phyloP scores from a whole-genome alignment of 179 eudicot species.

The Spinacia oleracea region DNA sequence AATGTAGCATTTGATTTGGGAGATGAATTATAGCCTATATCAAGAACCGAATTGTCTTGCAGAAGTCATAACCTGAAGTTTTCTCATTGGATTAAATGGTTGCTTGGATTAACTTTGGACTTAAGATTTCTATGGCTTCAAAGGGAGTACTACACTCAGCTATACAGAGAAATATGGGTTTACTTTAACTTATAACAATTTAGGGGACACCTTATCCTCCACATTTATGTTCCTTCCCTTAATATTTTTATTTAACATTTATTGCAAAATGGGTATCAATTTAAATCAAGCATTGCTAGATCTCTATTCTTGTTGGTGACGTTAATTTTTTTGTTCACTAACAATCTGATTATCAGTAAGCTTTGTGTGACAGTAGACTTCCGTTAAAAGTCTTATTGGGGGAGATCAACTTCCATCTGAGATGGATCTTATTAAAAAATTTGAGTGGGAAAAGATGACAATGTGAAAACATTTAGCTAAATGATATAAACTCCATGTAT shows the following conservation, averaged over 20 bases:
- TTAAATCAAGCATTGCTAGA: not conserved
- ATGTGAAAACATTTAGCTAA: not conserved
- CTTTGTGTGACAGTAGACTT: not conserved
- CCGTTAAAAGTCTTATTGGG: not conserved
- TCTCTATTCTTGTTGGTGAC: not conserved
- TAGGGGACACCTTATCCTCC: not conserved
- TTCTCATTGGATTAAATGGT: not conserved
- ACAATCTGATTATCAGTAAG: not conserved
- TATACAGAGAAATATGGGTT: too few relatives aligned
- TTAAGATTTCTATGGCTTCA: not conserved
- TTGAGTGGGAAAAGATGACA: not conserved
- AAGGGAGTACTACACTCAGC: not conserved
- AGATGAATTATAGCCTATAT: not conserved
- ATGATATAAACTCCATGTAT: not conserved
- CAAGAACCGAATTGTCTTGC: not conserved
- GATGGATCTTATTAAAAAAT: not conserved
- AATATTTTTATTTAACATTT: not conserved
- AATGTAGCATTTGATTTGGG: not conserved
- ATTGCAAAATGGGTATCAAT: not conserved
- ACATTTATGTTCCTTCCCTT: not conserved
- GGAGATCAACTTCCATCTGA: not conserved
- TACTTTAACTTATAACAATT: too few relatives aligned
- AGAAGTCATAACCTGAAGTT: too few relatives aligned
- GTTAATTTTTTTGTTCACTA: not conserved
- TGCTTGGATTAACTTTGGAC: not conserved